Conservation (phyloP, 2,329 filamentous ascomycete genomes). For the Hortaea werneckii region DNA sequence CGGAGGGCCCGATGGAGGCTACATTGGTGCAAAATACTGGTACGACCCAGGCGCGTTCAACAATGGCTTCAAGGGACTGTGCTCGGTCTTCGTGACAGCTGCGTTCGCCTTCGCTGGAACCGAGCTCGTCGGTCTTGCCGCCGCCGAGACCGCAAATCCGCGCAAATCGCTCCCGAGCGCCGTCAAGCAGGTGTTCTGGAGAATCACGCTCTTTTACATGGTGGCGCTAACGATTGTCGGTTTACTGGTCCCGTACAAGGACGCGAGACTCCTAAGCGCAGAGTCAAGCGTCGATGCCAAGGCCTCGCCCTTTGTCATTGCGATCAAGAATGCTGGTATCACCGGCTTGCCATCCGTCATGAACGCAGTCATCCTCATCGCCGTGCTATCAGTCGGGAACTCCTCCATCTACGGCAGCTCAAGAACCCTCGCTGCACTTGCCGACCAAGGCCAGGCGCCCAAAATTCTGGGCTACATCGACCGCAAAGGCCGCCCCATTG, state of each 20-base stretch:
- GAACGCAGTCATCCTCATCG: conserved; percentile 89
- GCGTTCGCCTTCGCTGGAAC: conserved; percentile 69
- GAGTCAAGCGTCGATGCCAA: conserved; percentile 53
- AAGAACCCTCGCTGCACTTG: conserved; percentile 77
- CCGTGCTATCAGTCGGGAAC: conserved; percentile 84
- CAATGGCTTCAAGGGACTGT: conserved; percentile 75
- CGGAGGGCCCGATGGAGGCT: conserved; percentile 60
- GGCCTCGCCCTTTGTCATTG: conserved; percentile 87
- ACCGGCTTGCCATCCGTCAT: conserved; percentile 73
- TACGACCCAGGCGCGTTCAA: conserved; percentile 70
- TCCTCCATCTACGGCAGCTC: conserved; percentile 86
- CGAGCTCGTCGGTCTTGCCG: conserved; percentile 65
- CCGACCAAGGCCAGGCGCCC: conserved; percentile 60
- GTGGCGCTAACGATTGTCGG: conserved; percentile 73
- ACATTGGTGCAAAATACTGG: conserved; percentile 76
- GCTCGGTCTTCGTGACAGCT: conserved; percentile 65
- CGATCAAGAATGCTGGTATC: conserved; percentile 69
- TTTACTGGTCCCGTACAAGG: conserved; percentile 65
- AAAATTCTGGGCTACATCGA: conserved; percentile 50
- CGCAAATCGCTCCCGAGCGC: conserved; percentile 74
- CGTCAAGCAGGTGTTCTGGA: conserved; percentile 91
- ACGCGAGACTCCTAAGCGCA: conserved; percentile 51
- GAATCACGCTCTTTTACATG: conserved; percentile 83
- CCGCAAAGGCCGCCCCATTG: conserved; percentile 49
- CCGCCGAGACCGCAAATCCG: conserved; percentile 69